A percentile compares a stretch with the other conserved stretches of the same genome.
Conservation (phyloP, 2,329 filamentous ascomycete genomes). For the Phyllosticta citrichinensis region DNA sequence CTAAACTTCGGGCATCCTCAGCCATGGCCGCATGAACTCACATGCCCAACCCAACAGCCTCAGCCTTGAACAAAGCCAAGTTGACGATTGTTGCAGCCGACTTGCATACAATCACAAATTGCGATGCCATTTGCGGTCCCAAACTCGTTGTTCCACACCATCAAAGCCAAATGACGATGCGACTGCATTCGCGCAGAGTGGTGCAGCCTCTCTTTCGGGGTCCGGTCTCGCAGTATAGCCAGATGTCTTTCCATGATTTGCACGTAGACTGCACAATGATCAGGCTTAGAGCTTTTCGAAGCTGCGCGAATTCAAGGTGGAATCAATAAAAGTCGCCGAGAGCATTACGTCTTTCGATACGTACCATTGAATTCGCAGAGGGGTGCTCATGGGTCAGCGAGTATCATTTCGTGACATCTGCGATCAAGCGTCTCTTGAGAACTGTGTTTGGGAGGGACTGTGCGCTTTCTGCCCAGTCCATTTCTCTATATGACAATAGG, state of each 20-base stretch:
- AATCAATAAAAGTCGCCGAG: no score
- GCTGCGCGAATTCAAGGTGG: neutral
- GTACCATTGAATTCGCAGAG: no score
- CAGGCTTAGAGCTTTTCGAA: neutral
- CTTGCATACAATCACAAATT: neutral
- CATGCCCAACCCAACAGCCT: neutral
- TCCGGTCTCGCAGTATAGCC: neutral
- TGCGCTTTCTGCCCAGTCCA: no score
- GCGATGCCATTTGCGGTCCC: no score
- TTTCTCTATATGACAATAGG: no score
- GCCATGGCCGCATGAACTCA: neutral
- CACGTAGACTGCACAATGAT: neutral
- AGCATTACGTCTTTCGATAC: no score
- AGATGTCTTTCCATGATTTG: neutral
- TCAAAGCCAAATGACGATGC: no score
- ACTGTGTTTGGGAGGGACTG: no score
- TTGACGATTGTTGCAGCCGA: neutral
- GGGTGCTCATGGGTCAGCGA: no score
- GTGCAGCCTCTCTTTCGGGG: neutral
- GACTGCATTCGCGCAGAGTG: neutral
- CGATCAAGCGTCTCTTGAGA: no score
- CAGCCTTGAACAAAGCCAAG: neutral
- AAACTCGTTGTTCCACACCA: no score
- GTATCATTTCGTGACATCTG: no score
- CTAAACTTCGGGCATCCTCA: constrained; percentile 4